Conservation (phyloP, 192 early-diverging fungal genomes). For the Coemansia sp. region DNA sequence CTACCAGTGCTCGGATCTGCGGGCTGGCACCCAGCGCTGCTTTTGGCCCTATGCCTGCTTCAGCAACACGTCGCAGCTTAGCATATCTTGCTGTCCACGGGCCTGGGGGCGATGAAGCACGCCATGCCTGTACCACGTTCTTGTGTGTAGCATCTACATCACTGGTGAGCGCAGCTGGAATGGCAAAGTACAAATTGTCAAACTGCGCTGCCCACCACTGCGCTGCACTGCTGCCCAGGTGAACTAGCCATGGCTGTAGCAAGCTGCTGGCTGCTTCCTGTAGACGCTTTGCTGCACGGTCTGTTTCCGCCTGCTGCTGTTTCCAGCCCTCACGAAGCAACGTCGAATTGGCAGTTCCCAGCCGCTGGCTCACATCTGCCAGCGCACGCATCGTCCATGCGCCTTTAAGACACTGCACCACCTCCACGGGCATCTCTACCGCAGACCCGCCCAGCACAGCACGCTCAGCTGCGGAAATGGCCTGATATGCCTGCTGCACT, state of each 20-base stretch:
- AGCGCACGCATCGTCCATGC: slow-evolving; percentile 29
- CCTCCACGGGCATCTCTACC: slow-evolving; percentile 6
- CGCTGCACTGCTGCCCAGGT: slow-evolving; percentile 18
- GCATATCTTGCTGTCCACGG: slow-evolving; percentile 17
- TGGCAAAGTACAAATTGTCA: slow-evolving; percentile 22
- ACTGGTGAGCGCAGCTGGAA: slow-evolving; percentile 9
- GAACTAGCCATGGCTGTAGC: slow-evolving; percentile 28
- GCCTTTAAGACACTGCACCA: slow-evolving; percentile 27
- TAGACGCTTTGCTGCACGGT: slow-evolving; percentile 12
- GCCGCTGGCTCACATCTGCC: slow-evolving; percentile 3
- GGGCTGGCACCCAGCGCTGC: slow-evolving; percentile 5
- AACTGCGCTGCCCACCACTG: slow-evolving; percentile 28
- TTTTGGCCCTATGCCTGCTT: background rate
- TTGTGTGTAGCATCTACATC: slow-evolving; percentile 25
- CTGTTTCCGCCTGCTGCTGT: background rate
- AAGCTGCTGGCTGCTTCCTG: slow-evolving; percentile 3
- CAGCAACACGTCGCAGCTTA: slow-evolving; percentile 32
- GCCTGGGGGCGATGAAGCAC: background rate
- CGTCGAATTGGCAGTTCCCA: background rate
- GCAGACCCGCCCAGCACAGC: background rate
- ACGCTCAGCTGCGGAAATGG: background rate
- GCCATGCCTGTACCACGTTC: slow-evolving; percentile 39
- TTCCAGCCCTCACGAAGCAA: slow-evolving; percentile 36
- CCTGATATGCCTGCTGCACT: background rate
- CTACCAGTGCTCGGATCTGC: slow-evolving; percentile 12